phyloP scores from a whole-genome alignment of 352 stramenopile species.

The Globisporangium iwayamae region DNA sequence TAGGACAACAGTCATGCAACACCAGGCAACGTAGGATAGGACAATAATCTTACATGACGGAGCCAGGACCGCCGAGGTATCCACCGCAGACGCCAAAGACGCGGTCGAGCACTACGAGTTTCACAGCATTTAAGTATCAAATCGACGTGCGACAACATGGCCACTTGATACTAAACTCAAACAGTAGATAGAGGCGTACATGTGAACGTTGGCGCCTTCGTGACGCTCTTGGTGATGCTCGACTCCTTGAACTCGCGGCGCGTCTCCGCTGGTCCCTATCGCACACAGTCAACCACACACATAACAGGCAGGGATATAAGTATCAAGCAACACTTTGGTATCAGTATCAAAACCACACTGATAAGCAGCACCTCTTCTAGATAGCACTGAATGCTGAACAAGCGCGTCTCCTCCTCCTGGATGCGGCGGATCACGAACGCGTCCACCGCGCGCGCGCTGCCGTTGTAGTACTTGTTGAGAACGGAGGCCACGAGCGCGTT shows the following conservation, averaged over 20 bases:
- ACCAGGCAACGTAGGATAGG: background rate
- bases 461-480: slow-evolving; percentile 78
- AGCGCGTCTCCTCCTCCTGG: slow-evolving; percentile 42
- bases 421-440: slow-evolving; percentile 55
- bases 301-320: background rate
- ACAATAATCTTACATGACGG: slow-evolving; percentile 45
- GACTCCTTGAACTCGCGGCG: slow-evolving; percentile 43
- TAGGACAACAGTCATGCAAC: background rate
- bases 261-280: slow-evolving; percentile 49
- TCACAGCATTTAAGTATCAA: background rate
- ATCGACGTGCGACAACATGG: background rate
- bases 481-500: slow-evolving; percentile 49
- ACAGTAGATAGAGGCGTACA: slow-evolving; percentile 10
- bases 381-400: slow-evolving; percentile 73
- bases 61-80: slow-evolving; percentile 36
- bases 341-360: background rate
- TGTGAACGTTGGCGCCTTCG: slow-evolving; percentile 11
- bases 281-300: background rate
- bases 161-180: background rate
- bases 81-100: slow-evolving; percentile 54
- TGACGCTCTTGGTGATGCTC: slow-evolving; percentile 18
- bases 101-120: slow-evolving; percentile 21
- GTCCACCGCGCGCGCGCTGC: slow-evolving; percentile 59
- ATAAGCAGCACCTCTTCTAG: slow-evolving; percentile 47
- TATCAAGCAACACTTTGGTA: background rate